These are phyloP conservation scores for Candida smagusa DNA, from an alignment of 1,139 yeast genomes.

Conservation along the genomic window DNA sequence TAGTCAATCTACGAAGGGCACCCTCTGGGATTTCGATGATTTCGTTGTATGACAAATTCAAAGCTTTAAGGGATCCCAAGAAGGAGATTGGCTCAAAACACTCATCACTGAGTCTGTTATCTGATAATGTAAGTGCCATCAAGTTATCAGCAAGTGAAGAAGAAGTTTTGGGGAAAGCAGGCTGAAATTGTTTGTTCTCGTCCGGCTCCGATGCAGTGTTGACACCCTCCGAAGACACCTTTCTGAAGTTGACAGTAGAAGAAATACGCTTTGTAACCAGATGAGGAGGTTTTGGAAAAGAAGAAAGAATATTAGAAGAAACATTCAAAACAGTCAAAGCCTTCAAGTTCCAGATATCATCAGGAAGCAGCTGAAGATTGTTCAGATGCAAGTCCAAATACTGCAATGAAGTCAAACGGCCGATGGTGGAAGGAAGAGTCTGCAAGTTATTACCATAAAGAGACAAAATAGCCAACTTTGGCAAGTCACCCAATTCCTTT, in stretches of 20 bases:
- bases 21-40: constrained; percentile 78
- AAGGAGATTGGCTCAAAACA: constrained; percentile 67
- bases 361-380: constrained; percentile 70
- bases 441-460: constrained; percentile 74
- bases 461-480: constrained; percentile 62
- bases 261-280: constrained; percentile 35
- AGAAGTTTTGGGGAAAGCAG: constrained; percentile 8
- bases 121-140: constrained; percentile 64
- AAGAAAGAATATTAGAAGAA: constrained; percentile 72
- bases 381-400: constrained; percentile 82
- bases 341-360: constrained; percentile 63
- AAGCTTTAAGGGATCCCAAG: constrained; percentile 54
- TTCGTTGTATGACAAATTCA: constrained; percentile 83
- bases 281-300: constrained; percentile 59
- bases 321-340: constrained; percentile 63
- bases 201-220: background rate
- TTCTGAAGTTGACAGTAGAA: constrained; percentile 26
- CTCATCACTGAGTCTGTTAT: constrained; percentile 78
- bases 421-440: constrained; percentile 66
- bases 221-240: constrained; percentile 7
- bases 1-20: constrained; percentile 54
- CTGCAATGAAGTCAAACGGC: constrained; percentile 57
- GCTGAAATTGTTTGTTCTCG: constrained; percentile 3
- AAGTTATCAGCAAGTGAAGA: constrained; percentile 51
- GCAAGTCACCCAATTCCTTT: constrained; percentile 57